phyloP scores from a whole-genome alignment of 148 eudicot species.

The Amaranthus palmeri region DNA sequence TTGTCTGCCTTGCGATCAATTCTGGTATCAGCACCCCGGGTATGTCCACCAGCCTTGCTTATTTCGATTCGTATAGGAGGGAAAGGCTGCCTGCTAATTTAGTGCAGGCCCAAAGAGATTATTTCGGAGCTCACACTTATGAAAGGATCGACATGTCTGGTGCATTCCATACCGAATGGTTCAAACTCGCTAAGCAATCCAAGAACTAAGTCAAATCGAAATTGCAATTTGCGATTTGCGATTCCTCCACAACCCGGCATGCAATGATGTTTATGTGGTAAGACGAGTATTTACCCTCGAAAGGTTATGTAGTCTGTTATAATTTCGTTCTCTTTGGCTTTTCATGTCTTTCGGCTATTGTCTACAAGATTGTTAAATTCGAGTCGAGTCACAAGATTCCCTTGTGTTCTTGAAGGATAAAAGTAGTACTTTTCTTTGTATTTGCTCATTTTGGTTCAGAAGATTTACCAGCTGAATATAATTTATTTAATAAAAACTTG shows the following conservation, averaged over 20 bases:
- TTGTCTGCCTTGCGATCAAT: conserved; percentile 70
- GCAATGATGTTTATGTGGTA: conserved; percentile 5
- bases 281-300: conserved; percentile 4
- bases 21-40: conserved; percentile 87
- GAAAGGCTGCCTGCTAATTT: conserved; percentile 74
- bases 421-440: not conserved
- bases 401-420: not conserved
- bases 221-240: not conserved
- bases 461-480: too few relatives aligned
- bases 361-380: too few relatives aligned
- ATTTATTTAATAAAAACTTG: too few relatives aligned
- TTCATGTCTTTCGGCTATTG: too few relatives aligned
- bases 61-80: conserved; percentile 88
- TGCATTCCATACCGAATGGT: conserved; percentile 88
- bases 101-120: conserved; percentile 94
- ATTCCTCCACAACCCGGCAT: not conserved
- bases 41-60: conserved; percentile 95
- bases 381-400: not conserved
- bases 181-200: conserved; percentile 62
- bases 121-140: conserved; percentile 92
- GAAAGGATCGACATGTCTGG: conserved; percentile 77
- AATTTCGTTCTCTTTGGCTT: too few relatives aligned
- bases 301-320: too few relatives aligned
- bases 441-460: not conserved
- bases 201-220: conserved; percentile 31